These are phyloP conservation scores for Fusarium marasasianum DNA, from an alignment of 2,329 filamentous ascomycete genomes.

Conservation along the genomic window DNA sequence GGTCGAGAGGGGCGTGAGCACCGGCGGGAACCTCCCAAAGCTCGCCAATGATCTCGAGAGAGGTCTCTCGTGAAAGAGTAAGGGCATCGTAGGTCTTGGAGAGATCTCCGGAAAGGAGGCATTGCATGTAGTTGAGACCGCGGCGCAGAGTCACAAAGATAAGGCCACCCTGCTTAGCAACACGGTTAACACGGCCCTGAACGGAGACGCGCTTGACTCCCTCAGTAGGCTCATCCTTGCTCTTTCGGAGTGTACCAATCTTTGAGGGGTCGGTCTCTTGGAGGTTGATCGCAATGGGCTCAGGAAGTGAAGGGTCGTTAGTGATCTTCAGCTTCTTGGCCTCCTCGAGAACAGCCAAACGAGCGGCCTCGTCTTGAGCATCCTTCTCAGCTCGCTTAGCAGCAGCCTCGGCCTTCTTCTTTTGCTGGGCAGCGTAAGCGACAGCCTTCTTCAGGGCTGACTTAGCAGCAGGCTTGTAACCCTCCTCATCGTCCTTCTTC, in stretches of 20 bases:
- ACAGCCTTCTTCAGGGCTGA: constrained; percentile 43
- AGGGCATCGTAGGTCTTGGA: constrained; percentile 93
- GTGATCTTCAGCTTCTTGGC: constrained; percentile 43
- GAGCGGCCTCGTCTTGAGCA: constrained; percentile 36
- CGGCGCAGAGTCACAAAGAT: constrained; percentile 86
- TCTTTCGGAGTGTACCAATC: constrained; percentile 45
- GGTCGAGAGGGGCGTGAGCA: constrained; percentile 80
- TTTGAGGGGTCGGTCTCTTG: constrained; percentile 53
- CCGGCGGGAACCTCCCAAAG: constrained; percentile 84
- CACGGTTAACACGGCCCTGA: constrained; percentile 82
- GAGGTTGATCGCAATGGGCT: constrained; percentile 79
- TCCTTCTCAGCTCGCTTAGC: constrained; percentile 42
- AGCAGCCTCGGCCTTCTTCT: constrained; percentile 42
- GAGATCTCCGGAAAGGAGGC: constrained; percentile 67
- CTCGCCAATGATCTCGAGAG: constrained; percentile 84
- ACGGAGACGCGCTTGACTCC: constrained; percentile 71
- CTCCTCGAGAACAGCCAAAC: constrained; percentile 39
- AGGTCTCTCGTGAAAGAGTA: constrained; percentile 87
- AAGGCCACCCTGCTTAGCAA: constrained; percentile 83
- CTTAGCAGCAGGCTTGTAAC: constrained; percentile 44
- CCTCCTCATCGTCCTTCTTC: constrained; percentile 41
- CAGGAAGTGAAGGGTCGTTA: constrained; percentile 77
- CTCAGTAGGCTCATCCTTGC: constrained; percentile 45
- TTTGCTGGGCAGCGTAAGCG: constrained; percentile 37
- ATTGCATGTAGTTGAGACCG: constrained; percentile 79